Evolutionary conservation across 352 stramenopile genomes (phyloP).

Genomic region (Pythium angustatum): DNA sequence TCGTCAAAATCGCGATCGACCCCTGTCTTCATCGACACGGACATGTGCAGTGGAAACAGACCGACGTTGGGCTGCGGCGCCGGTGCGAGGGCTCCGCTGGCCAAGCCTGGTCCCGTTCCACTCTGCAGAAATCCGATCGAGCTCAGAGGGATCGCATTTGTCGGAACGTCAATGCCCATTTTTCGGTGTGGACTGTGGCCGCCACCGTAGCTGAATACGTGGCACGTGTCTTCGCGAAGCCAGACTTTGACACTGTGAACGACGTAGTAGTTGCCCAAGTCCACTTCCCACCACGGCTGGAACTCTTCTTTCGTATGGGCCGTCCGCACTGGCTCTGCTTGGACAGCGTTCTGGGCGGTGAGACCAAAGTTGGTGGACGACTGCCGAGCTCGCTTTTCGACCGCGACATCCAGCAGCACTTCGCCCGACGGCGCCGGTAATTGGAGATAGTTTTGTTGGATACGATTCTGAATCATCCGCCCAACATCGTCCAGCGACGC

Average conservation of each 20-base stretch:
- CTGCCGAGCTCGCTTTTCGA: constrained; percentile 31
- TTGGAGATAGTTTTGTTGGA: constrained; percentile 15
- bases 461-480: constrained; percentile 19
- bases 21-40: constrained; percentile 66
- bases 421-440: constrained; percentile 15
- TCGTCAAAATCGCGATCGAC: constrained; percentile 58
- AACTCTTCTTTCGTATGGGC: constrained; percentile 34
- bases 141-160: constrained; percentile 14
- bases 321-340: constrained; percentile 14
- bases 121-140: constrained; percentile 22
- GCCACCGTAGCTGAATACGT: constrained; percentile 13
- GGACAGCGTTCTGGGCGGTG: constrained; percentile 26
- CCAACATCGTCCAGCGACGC: constrained; percentile 29
- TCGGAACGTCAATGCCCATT: constrained; percentile 17
- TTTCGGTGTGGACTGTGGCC: constrained; percentile 5
- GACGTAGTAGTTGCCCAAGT: constrained; percentile 37
- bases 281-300: constrained; percentile 39
- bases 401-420: constrained; percentile 30
- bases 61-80: constrained; percentile 22
- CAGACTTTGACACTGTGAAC: constrained; percentile 36
- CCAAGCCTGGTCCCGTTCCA: constrained; percentile 6
- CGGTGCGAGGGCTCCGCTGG: constrained; percentile 12
- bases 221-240: constrained; percentile 29
- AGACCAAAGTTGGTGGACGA: constrained; percentile 36
- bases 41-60: constrained; percentile 54